These are phyloP conservation scores for Scalesia atractyloides DNA, from an alignment of 129 eudicot genomes.

Conservation along the genomic window DNA sequence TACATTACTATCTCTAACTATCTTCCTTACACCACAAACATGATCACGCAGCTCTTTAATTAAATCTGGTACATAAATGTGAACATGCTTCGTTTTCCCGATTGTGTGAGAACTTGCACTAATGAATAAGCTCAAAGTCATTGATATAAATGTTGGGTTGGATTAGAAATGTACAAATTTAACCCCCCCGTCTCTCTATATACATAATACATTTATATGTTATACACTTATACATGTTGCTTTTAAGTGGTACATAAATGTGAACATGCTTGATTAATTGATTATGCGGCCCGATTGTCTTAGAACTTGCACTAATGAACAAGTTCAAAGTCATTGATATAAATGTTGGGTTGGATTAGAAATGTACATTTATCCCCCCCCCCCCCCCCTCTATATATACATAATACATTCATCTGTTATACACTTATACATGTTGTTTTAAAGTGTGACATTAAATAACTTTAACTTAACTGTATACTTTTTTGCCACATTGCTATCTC, in stretches of 20 bases:
- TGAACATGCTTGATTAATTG: too few relatives aligned
- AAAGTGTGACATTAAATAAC: background rate
- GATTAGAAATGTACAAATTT: conserved; percentile 26
- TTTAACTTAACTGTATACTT: too few relatives aligned
- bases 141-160: conserved; percentile 12
- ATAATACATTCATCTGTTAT: background rate
- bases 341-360: conserved; percentile 12
- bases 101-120: background rate
- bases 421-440: background rate
- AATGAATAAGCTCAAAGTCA: background rate
- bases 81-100: too few relatives aligned
- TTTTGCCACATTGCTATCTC: too few relatives aligned
- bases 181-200: conserved; percentile 15
- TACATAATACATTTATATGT: too few relatives aligned
- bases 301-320: background rate
- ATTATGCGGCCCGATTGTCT: too few relatives aligned
- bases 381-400: conserved; percentile 2
- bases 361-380: conserved; percentile 22
- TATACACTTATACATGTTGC: background rate
- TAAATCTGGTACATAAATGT: too few relatives aligned
- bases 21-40: background rate
- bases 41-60: background rate
- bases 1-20: background rate
- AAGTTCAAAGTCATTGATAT: conserved; percentile 11
- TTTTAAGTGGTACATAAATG: background rate